A percentile compares a stretch with the other conserved stretches of the same genome.
Conservation (phyloP, 1,139 yeast genomes). For the Taphrina confusa region DNA sequence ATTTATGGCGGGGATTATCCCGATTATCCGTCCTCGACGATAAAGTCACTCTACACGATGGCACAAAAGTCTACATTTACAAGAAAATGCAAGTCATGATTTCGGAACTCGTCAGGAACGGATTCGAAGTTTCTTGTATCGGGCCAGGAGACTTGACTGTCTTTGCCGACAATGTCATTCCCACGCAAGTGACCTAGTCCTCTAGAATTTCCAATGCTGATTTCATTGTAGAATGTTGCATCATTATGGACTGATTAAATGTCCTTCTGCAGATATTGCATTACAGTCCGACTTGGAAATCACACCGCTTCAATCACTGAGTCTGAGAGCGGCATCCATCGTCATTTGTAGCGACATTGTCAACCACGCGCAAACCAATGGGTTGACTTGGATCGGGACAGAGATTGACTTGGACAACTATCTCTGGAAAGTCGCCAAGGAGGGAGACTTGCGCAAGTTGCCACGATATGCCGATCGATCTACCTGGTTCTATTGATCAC, state of each 20-base stretch:
- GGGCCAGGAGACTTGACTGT: conserved; percentile 21
- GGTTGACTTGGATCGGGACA: conserved; percentile 8
- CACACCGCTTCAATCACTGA: conserved; percentile 11
- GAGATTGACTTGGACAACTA: conserved; percentile 32
- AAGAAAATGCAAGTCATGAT: conserved; percentile 31
- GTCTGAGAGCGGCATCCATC: conserved; percentile 28
- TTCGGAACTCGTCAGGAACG: conserved; percentile 21
- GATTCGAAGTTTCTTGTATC: conserved; percentile 9
- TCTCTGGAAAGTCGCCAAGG: conserved; percentile 31
- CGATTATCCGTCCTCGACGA: conserved; percentile 19
- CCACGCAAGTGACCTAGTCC: conserved; percentile 1
- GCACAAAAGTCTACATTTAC: conserved; percentile 6
- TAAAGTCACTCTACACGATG: neutral
- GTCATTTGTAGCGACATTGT: conserved; percentile 20
- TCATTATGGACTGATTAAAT: conserved; percentile 13
- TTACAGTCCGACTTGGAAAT: conserved; percentile 1
- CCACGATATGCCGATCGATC: conserved; percentile 18
- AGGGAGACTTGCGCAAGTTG: conserved; percentile 11
- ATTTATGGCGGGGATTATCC: neutral
- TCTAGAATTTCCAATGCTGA: neutral
- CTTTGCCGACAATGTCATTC: conserved; percentile 26
- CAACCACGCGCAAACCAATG: neutral
- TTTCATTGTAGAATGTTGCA: conserved; percentile 15
- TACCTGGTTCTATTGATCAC: conserved; percentile 20
- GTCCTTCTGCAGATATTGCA: conserved; percentile 14